phyloP scores from a whole-genome alignment of 768 basidiomycete genomes.

The Hebeloma cylindrosporum region DNA sequence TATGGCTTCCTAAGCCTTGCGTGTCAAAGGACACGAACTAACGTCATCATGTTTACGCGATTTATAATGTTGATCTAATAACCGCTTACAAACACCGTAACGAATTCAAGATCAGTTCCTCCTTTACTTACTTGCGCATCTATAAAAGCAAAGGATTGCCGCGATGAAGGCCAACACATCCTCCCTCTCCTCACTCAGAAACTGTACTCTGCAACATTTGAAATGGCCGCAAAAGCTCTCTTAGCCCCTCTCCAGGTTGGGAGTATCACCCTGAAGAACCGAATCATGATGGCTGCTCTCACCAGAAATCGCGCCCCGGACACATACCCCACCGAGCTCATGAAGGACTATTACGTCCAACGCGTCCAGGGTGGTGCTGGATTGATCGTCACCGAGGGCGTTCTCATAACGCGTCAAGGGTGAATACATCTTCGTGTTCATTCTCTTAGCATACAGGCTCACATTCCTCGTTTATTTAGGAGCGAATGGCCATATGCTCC shows the following conservation, averaged over 20 bases:
- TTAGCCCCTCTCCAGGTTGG: constrained; percentile 38
- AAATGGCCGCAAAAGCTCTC: constrained; percentile 19
- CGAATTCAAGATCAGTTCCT: too few species aligned
- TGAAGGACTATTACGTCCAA: constrained; percentile 42
- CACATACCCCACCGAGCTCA: constrained; percentile 38
- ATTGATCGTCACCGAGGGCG: constrained; percentile 41
- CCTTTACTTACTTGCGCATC: too few species aligned
- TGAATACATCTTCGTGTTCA: constrained; percentile 14
- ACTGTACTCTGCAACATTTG: not conserved
- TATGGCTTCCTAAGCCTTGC: too few species aligned
- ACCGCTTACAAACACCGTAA: too few species aligned
- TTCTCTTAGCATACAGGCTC: not conserved
- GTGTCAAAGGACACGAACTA: too few species aligned
- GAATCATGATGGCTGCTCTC: constrained; percentile 40
- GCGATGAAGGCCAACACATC: too few species aligned
- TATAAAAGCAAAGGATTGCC: too few species aligned
- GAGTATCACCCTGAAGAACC: constrained; percentile 35
- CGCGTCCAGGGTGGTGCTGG: constrained; percentile 38
- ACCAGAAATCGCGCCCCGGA: constrained; percentile 40
- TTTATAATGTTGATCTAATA: too few species aligned
- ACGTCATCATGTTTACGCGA: too few species aligned
- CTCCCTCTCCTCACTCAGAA: not conserved
- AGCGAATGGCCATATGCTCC: constrained; percentile 46
- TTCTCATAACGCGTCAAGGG: constrained; percentile 43
- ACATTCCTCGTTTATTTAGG: constrained; percentile 21